Conservation (phyloP, 345 rosid genomes). For the Eucalyptus regnans region DNA sequence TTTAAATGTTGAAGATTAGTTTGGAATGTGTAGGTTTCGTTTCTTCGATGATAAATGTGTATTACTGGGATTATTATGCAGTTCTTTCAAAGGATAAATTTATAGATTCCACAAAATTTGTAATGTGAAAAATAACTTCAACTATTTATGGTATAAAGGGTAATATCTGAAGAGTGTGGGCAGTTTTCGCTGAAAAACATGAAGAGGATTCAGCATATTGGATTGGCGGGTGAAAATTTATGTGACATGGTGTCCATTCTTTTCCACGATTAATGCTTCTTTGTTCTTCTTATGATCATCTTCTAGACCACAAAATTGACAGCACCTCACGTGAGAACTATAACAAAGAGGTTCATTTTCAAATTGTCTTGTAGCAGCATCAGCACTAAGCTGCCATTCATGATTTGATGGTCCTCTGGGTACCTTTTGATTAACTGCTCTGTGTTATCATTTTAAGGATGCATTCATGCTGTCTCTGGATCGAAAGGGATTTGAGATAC, state of each 20-base stretch:
- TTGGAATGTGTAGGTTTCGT: background rate
- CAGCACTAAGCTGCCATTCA: background rate
- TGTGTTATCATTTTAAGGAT: slow-evolving; percentile 26
- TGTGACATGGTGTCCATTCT: background rate
- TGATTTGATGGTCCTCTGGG: background rate
- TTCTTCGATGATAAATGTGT: background rate
- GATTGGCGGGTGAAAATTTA: background rate
- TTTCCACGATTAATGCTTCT: background rate
- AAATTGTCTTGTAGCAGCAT: background rate
- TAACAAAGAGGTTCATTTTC: background rate
- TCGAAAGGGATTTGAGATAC: slow-evolving; percentile 45
- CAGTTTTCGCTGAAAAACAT: background rate
- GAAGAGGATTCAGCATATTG: background rate
- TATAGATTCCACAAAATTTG: background rate
- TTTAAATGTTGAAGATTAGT: background rate
- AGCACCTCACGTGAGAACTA: background rate
- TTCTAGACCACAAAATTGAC: background rate
- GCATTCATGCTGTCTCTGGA: slow-evolving; percentile 50
- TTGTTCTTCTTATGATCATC: background rate
- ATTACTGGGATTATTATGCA: background rate
- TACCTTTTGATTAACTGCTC: background rate
- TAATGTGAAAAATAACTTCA: background rate
- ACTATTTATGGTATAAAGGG: background rate
- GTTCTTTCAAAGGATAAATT: background rate
- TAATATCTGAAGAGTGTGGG: background rate